Evolutionary conservation across 306 rosid genomes (phyloP), one percentile per base, ranked within the genome.

Genomic region (Cucumis cinereus): DNA sequence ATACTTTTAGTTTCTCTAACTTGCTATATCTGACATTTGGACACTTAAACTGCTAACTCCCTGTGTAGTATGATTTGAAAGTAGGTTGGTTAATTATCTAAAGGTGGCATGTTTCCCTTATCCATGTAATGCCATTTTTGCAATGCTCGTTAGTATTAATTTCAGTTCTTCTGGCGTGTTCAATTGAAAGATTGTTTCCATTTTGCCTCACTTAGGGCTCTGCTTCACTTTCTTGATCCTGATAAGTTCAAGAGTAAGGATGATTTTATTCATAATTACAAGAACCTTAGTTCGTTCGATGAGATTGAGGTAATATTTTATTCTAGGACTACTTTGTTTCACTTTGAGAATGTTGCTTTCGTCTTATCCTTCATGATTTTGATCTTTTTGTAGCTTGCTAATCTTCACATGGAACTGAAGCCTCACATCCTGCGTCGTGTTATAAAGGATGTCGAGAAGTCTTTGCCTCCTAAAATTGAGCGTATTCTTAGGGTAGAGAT

Each of bases 401-500:
- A 90, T 87, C 97, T 95, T 78, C 99, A 95, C 78, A 92, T 77
- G 98, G 99, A 95, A 83, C 76, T 95, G 89, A 92, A 91, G 82
- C 99, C 99, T 79, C 99, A 95, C 84, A 95, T 95, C 81, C 99
- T 95, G 59, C 89, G 99, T 70, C 88, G 99, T 87, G 97, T 95
- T 79, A 95, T 95, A 64, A 95, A 95, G 84, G 99, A 95, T 64
- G 99, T 95, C n/a, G 99, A 95, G 83, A 95, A 95, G 85, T 95
- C 99, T 19, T 85, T 95, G 85, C 99, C 99, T 78, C 99, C 99
- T 6, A 95, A 95, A 86, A 90, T 95, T 77, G 99, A 95, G 89
- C 96, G 99, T 62, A 90, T 95, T 77, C 97, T 95, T 71, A 84
- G 99, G 86, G 92, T 95, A 77, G 99, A 95, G 85, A 95, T 95